Percentiles rank a stretch among this genome's conserved stretches.
phyloP scores from a whole-genome alignment of 1,284 basidiomycete genomes.

The Tylopilus sp. region DNA sequence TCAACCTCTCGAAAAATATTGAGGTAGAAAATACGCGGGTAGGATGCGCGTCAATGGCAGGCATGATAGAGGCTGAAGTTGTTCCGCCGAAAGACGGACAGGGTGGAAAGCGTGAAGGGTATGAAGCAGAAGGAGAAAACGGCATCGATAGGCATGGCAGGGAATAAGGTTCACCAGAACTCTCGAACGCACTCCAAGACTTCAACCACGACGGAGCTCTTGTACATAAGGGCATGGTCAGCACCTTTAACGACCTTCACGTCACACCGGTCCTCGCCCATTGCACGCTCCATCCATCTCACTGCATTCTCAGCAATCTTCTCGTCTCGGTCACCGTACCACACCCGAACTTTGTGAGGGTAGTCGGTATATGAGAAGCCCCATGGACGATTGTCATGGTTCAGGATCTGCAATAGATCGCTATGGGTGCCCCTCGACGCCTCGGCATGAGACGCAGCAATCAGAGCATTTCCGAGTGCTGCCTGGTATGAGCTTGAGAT shows the following conservation, averaged over 20 bases:
- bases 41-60: conserved; percentile 8
- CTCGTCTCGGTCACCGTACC: conserved; percentile 93
- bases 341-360: conserved; percentile 75
- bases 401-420: conserved; percentile 87
- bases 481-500: conserved; percentile 53
- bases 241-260: conserved; percentile 83
- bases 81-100: conserved; percentile 16
- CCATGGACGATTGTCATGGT: conserved; percentile 80
- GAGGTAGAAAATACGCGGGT: conserved; percentile 6
- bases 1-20: conserved; percentile 3
- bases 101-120: conserved; percentile 19
- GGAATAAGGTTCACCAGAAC: conserved; percentile 45
- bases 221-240: conserved; percentile 91
- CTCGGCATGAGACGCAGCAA: conserved; percentile 92
- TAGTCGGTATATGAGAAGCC: conserved; percentile 79
- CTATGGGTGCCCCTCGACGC: conserved; percentile 85
- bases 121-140: conserved; percentile 17
- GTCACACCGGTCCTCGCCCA: conserved; percentile 69
- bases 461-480: conserved; percentile 76
- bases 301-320: conserved; percentile 86
- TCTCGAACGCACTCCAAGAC: conserved; percentile 69
- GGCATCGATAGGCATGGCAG: conserved; percentile 4
- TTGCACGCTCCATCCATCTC: conserved; percentile 83
- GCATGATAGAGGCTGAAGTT: conserved; percentile 8
- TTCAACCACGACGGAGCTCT: conserved; percentile 80